Percentiles rank a stretch among this genome's conserved stretches.
Evolutionary conservation across 768 basidiomycete genomes (phyloP).

Genomic region (Leucocoprinus leucothites): DNA sequence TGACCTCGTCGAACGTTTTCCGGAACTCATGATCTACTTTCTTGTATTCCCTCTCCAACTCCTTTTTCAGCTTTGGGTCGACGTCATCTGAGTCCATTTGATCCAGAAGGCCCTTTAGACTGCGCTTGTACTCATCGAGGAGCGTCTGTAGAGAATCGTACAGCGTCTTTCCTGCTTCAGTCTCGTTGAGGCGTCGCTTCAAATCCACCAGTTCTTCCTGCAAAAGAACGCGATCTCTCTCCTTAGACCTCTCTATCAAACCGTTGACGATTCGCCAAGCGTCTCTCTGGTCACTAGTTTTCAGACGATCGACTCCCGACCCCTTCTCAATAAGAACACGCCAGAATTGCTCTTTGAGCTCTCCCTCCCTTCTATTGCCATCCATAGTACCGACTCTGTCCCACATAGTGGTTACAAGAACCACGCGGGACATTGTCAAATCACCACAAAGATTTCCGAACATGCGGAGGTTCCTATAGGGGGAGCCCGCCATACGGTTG

Average conservation of each 20-base stretch:
- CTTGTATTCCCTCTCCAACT: not conserved
- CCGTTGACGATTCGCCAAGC: not conserved
- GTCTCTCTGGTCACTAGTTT: not conserved
- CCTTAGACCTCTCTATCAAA: not conserved
- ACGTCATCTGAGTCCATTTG: not conserved
- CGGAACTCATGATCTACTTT: not conserved
- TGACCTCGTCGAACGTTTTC: not conserved
- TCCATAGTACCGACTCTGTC: conserved; percentile 25
- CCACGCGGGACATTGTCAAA: conserved; percentile 42
- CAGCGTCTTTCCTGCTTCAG: conserved; percentile 4
- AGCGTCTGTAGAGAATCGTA: not conserved
- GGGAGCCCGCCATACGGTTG: conserved; percentile 44
- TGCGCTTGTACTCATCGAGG: not conserved
- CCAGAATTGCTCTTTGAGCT: conserved; percentile 18
- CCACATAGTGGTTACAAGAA: conserved; percentile 57
- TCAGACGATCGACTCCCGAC: not conserved
- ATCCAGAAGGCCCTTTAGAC: not conserved
- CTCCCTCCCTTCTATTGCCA: conserved; percentile 11
- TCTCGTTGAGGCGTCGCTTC: not conserved
- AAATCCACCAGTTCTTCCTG: conserved; percentile 10
- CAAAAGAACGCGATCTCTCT: not conserved
- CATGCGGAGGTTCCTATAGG: conserved; percentile 48
- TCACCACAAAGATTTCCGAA: conserved; percentile 54
- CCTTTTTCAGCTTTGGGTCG: not conserved
- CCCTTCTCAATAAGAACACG: conserved; percentile 14